These are phyloP conservation scores for Entomortierella lignicola DNA, from an alignment of 192 early-diverging fungal genomes.

Conservation along the genomic window DNA sequence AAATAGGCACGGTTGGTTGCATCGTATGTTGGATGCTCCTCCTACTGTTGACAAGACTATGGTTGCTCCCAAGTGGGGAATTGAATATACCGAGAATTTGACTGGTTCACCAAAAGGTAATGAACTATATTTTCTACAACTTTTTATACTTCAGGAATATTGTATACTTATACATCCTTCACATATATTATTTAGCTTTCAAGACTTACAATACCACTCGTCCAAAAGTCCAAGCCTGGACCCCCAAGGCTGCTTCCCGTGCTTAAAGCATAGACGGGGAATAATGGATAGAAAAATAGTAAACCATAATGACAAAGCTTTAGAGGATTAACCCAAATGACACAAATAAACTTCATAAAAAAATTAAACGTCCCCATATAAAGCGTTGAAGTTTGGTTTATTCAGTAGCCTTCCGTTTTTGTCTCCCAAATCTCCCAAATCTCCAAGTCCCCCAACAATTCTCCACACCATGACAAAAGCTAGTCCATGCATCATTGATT, in stretches of 20 bases:
- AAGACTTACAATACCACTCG: conserved; percentile 70
- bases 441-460: background rate
- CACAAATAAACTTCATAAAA: no score
- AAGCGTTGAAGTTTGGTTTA: no score
- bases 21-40: conserved; percentile 55
- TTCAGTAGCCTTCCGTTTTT: no score
- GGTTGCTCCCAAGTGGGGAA: conserved; percentile 46
- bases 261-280: conserved; percentile 17
- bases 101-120: conserved; percentile 52
- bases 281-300: background rate
- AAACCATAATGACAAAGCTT: background rate
- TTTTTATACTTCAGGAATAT: background rate
- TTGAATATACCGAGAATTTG: conserved; percentile 53
- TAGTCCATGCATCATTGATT: conserved; percentile 49
- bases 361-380: no score
- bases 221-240: conserved; percentile 67
- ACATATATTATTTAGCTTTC: conserved; percentile 50
- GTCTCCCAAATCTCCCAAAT: background rate
- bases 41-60: conserved; percentile 49
- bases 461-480: background rate
- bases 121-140: background rate
- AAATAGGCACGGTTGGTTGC: conserved; percentile 56
- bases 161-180: background rate
- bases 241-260: conserved; percentile 59
- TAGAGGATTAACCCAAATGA: no score